Evolutionary conservation across 805 yeast genomes (phyloP).

Genomic region (Hanseniaspora jakobsenii): DNA sequence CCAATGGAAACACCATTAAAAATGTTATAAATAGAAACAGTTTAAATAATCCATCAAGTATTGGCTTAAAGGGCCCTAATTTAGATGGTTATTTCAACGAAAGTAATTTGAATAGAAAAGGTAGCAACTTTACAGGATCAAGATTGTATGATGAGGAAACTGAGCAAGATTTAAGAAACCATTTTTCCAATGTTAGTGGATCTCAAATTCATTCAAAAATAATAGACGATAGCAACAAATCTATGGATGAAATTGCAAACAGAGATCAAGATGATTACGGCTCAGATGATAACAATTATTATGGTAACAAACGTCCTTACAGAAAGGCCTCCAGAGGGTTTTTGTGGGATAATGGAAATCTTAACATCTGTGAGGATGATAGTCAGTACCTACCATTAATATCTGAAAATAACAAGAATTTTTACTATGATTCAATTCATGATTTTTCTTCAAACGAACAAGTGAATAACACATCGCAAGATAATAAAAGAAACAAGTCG

Average conservation of each 20-base stretch:
- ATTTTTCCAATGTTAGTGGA: background rate
- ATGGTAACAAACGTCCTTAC: no score
- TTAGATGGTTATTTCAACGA: background rate
- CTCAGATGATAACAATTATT: background rate
- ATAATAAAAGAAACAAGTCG: background rate
- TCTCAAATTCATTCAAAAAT: background rate
- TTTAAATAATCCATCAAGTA: no score
- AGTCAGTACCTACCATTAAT: background rate
- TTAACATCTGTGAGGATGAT: slow-evolving; percentile 4
- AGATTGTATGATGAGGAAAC: background rate
- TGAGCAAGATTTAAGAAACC: background rate
- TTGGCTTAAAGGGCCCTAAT: no score
- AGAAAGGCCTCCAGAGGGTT: background rate
- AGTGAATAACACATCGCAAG: background rate
- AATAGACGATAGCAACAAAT: background rate
- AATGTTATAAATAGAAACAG: no score
- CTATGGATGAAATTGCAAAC: background rate
- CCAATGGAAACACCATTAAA: no score
- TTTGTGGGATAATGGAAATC: slow-evolving; percentile 8
- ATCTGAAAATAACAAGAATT: slow-evolving; percentile 4
- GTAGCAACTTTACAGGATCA: background rate
- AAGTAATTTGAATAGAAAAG: background rate
- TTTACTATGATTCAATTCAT: slow-evolving; percentile 10
- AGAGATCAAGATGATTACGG: background rate
- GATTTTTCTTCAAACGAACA: slow-evolving; percentile 8